Percentiles rank a stretch among this genome's conserved stretches.
phyloP scores from a whole-genome alignment of 2,329 filamentous ascomycete genomes.

The Pyricularia grisea region DNA sequence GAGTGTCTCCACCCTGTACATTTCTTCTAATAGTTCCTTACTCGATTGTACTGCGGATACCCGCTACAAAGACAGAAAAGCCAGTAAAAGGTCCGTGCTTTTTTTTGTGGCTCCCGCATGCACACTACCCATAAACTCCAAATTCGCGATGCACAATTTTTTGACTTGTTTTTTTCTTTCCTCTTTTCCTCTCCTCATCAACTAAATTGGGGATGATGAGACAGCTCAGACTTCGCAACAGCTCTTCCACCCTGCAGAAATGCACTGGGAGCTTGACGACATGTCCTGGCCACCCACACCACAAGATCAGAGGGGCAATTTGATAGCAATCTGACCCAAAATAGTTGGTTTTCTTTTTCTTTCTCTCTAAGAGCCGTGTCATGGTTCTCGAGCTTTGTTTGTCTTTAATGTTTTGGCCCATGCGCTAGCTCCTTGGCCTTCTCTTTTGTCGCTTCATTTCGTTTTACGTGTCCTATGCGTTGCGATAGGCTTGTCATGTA shows the following conservation, averaged over 20 bases:
- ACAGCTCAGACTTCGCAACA: slow-evolving; percentile 48
- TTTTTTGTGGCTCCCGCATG: too few species aligned
- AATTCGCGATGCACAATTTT: slow-evolving; percentile 2
- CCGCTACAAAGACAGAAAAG: too few species aligned
- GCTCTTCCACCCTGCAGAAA: slow-evolving; percentile 32
- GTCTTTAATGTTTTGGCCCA: not conserved
- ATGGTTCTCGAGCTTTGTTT: not conserved
- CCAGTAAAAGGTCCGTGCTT: not conserved
- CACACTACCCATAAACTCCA: not conserved
- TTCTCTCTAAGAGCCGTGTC: slow-evolving; percentile 10
- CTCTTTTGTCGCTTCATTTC: not conserved
- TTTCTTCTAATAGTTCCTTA: too few species aligned
- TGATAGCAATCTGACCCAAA: slow-evolving; percentile 55
- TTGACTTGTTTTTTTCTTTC: slow-evolving; percentile 11
- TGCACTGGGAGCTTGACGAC: slow-evolving; percentile 47
- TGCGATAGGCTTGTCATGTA: not conserved
- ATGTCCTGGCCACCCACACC: slow-evolving; percentile 57
- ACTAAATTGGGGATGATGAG: slow-evolving; percentile 78
- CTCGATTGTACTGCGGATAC: too few species aligned
- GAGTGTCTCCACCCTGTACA: not conserved
- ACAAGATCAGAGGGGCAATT: slow-evolving; percentile 49
- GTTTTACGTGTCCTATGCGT: not conserved
- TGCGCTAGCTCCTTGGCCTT: not conserved
- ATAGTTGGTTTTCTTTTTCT: slow-evolving; percentile 25
- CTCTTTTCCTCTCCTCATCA: slow-evolving; percentile 45